Conservation (phyloP, 164 flowering plant genomes). For the Aristolochia fimbriata region DNA sequence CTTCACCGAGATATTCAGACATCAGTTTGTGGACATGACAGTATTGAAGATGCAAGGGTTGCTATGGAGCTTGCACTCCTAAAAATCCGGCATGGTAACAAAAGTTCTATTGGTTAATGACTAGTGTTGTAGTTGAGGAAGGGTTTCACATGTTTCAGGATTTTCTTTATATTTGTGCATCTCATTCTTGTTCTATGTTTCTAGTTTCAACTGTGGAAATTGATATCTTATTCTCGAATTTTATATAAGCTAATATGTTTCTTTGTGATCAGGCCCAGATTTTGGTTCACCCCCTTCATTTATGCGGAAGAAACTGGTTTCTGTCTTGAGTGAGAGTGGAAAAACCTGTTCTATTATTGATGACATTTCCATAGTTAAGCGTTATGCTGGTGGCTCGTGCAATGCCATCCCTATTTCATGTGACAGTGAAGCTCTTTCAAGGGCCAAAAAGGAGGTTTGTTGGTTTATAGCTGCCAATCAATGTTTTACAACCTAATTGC, state of each 20-base stretch:
- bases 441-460: slow-evolving; percentile 74
- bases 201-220: no score
- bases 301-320: slow-evolving; percentile 60
- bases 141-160: not conserved
- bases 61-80: slow-evolving; percentile 86
- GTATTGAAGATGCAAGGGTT: slow-evolving; percentile 93
- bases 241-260: not conserved
- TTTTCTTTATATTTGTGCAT: not conserved
- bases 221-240: no score
- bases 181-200: no score
- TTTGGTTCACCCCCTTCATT: slow-evolving; percentile 71
- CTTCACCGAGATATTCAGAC: slow-evolving; percentile 79
- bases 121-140: not conserved
- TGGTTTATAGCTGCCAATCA: not conserved
- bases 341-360: slow-evolving; percentile 73
- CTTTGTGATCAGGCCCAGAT: slow-evolving; percentile 56
- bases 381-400: slow-evolving; percentile 72
- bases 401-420: slow-evolving; percentile 74
- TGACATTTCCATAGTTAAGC: slow-evolving; percentile 68
- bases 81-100: slow-evolving; percentile 73
- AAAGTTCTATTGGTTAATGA: not conserved
- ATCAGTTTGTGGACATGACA: slow-evolving; percentile 84
- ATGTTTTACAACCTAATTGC: no score
- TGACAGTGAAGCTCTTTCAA: slow-evolving; percentile 82
- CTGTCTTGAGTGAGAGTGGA: slow-evolving; percentile 63